Evolutionary conservation across 2,329 filamentous ascomycete genomes (phyloP).

Genomic region (Arthroderma sp.): DNA sequence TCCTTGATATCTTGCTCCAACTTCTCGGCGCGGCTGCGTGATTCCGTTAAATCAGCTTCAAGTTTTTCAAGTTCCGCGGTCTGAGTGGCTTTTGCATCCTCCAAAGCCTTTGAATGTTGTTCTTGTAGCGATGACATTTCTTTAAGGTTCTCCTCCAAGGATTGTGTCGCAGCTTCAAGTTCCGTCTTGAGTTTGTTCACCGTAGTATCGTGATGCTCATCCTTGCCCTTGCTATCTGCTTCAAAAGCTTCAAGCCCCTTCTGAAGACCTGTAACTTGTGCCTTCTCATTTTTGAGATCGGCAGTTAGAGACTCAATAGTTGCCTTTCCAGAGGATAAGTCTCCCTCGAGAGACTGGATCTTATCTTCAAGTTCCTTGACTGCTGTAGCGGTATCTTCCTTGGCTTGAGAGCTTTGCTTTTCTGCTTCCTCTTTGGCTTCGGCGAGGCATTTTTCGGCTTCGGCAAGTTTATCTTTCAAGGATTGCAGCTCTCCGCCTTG

Average conservation of each 20-base stretch:
- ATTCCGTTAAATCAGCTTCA: conserved; percentile 14
- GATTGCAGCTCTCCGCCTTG: conserved; percentile 9
- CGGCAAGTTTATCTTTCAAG: conserved; percentile 14
- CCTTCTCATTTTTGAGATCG: conserved; percentile 11
- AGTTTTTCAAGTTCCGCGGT: conserved; percentile 22
- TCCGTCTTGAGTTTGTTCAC: conserved; percentile 23
- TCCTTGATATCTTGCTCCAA: conserved; percentile 11
- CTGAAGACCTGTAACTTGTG: conserved; percentile 25
- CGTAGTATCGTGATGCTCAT: conserved; percentile 21
- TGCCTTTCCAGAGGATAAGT: conserved; percentile 8
- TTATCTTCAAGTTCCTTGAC: conserved; percentile 11
- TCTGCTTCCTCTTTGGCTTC: conserved; percentile 10
- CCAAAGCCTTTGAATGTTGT: conserved; percentile 21
- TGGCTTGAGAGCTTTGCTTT: conserved; percentile 10
- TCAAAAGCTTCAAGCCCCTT: conserved; percentile 25
- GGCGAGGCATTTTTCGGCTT: conserved; percentile 11
- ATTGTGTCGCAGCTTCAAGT: conserved; percentile 20
- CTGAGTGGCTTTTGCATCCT: conserved; percentile 23
- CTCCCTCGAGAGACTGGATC: conserved; percentile 10
- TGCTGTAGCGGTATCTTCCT: conserved; percentile 8
- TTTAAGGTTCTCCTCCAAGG: conserved; percentile 23
- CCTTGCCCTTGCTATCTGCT: conserved; percentile 24
- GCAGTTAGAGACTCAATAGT: conserved; percentile 8
- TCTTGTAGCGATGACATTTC: conserved; percentile 19
- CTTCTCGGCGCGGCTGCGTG: conserved; percentile 9